phyloP scores from a whole-genome alignment of 345 rosid genomes.

The Gossypium anomalum region DNA sequence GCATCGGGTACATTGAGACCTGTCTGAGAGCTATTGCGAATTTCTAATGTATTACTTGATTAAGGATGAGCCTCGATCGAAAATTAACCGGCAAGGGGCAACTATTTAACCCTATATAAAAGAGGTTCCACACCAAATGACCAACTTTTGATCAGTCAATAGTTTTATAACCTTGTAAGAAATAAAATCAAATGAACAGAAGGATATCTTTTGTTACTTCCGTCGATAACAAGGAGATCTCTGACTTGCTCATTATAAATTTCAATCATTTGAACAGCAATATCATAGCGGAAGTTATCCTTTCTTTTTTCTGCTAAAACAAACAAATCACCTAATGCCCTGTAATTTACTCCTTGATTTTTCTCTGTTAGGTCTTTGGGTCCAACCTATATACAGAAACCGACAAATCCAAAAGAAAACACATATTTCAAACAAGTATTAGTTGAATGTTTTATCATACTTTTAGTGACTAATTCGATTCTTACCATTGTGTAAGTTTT shows the following conservation, averaged over 20 bases:
- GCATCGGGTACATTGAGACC: conserved; percentile 98
- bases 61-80: conserved; percentile 35
- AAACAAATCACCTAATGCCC: conserved; percentile 89
- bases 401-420: not conserved
- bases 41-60: conserved; percentile 69
- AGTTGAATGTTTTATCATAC: too few species aligned
- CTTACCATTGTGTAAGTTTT: conserved; percentile 93
- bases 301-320: conserved; percentile 78
- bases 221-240: conserved; percentile 82
- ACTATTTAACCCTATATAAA: not conserved
- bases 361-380: conserved; percentile 77
- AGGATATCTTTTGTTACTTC: conserved; percentile 97
- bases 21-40: conserved; percentile 85
- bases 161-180: not conserved
- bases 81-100: not conserved
- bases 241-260: conserved; percentile 97
- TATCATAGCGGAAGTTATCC: conserved; percentile 63
- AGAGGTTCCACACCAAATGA: not conserved
- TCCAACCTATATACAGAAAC: conserved; percentile 51
- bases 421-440: too few species aligned
- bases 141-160: not conserved
- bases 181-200: conserved; percentile 8
- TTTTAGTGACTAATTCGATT: not conserved
- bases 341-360: conserved; percentile 86
- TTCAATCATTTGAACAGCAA: conserved; percentile 97